A percentile compares a stretch with the other conserved stretches of the same genome.
Evolutionary conservation across 176 grass and related monocot genomes (phyloP).

Genomic region (Ensete glaucum): DNA sequence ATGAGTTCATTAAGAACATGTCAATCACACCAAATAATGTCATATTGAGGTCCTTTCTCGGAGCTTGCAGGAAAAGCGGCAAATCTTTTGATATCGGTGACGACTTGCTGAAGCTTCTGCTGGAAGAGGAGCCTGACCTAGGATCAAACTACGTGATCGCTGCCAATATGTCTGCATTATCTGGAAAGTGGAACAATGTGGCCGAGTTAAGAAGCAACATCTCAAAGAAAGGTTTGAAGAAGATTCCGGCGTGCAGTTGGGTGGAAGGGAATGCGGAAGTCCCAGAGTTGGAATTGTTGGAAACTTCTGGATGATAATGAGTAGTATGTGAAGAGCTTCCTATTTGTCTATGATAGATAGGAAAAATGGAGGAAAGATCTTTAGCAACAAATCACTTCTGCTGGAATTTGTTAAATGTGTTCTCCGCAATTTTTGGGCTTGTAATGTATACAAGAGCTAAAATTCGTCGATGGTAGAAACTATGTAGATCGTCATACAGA

Average conservation of each 20-base stretch:
- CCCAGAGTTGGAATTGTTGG: neutral
- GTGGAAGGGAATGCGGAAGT: constrained; percentile 1
- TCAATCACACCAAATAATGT: constrained; percentile 14
- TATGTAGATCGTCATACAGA: too few species aligned
- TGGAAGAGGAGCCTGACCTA: constrained; percentile 14
- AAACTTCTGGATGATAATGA: neutral
- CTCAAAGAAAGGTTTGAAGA: constrained; percentile 20
- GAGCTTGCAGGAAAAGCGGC: constrained; percentile 19
- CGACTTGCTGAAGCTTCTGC: constrained; percentile 15
- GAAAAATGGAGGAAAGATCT: neutral
- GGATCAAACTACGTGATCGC: constrained; percentile 30
- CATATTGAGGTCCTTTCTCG: constrained; percentile 22
- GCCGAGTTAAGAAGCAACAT: constrained; percentile 17
- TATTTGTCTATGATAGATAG: neutral
- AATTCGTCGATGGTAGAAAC: too few species aligned
- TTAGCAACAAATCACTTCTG: too few species aligned
- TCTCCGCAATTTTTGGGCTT: too few species aligned
- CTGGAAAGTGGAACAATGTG: constrained; percentile 20
- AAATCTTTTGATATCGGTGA: neutral
- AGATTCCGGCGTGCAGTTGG: constrained; percentile 22
- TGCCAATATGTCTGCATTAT: constrained; percentile 14
- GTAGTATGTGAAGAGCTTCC: neutral
- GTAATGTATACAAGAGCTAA: too few species aligned
- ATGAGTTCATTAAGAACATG: constrained; percentile 21
- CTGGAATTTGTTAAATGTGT: too few species aligned